Evolutionary conservation across 1,284 basidiomycete genomes (phyloP), one percentile per base, ranked within the genome.

Genomic region (Phaffia rhodozyma): DNA sequence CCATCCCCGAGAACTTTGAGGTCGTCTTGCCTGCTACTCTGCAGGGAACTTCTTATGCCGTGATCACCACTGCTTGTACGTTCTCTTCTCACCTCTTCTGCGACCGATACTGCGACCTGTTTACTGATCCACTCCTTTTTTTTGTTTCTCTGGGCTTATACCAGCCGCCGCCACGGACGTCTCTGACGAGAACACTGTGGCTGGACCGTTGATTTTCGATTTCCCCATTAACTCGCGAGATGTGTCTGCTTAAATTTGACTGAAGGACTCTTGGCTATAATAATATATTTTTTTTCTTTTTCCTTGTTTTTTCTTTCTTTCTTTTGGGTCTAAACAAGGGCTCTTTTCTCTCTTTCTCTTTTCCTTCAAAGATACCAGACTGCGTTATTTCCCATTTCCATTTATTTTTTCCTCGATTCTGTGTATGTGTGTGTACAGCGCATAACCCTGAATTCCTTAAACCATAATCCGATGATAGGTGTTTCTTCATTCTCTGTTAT

Each of bases 21-120:
- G 66, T 73, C 66, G 68, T 69, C 32, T 71, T 78, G 63, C 75
- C 78, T 57, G 64, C 71, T 49, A 70, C 69, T 51, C 67, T 75
- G 55, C 75, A 75, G 68, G 78, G 78, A 60, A 75, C 75, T 64
- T 70, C 71, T 30, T 79, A 78, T 71, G 70, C 72, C 57, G 71
- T 78, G 61, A 72, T 78, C 63, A 71, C 75, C 60, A 70, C 70
- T 59, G 66, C 69, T 66, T 54, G 60, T 53, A 69, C 71, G 67
- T 58, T 66, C 43, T 68, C 71, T 55, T 48, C 69, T 54, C 71
- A 72, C 29, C 38, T 49, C 47, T 32, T 58, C 25, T 51, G 16
- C 30, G 54, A 55, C 18, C 47, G 6, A 38, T 29, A 29, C 23
- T 52, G 27, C 5, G 49, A 34, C 29, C 47, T 57, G 13, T 25